Conservation (phyloP, 371 early-diverging fungal genomes). For the Paraphysoderma sedebokerense region DNA sequence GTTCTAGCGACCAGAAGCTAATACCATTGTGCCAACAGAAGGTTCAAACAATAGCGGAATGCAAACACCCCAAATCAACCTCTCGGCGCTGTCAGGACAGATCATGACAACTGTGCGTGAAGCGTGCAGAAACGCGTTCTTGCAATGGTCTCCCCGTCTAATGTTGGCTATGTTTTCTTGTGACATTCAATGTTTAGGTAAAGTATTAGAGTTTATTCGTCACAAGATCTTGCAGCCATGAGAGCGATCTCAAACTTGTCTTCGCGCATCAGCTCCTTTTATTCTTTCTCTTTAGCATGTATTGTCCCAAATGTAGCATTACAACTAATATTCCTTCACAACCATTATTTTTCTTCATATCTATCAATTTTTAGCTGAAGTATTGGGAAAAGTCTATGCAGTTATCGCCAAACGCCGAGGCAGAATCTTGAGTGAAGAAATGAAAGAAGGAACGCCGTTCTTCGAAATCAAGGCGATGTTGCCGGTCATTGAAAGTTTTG, state of each 20-base stretch:
- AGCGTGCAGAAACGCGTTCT: conserved; percentile 61
- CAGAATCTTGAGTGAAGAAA: conserved; percentile 73
- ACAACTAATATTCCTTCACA: not conserved
- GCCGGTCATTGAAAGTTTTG: conserved; percentile 98
- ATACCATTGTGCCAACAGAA: not conserved
- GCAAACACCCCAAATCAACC: not conserved
- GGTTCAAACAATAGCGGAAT: not conserved
- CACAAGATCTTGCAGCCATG: too few species aligned
- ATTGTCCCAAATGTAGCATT: not conserved
- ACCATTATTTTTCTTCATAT: not conserved
- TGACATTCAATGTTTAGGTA: conserved; percentile 79
- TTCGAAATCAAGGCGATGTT: conserved; percentile 76
- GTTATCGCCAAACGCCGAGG: conserved; percentile 79
- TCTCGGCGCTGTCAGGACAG: conserved; percentile 41
- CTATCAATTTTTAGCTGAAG: conserved; percentile 37
- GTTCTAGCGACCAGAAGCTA: not conserved
- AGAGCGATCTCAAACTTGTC: too few species aligned
- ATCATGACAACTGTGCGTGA: conserved; percentile 75
- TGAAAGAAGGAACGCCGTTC: conserved; percentile 89
- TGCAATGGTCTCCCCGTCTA: conserved; percentile 86
- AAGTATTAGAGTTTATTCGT: too few species aligned
- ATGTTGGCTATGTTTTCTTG: conserved; percentile 88
- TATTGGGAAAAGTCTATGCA: conserved; percentile 87
- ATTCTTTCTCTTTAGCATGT: too few species aligned
- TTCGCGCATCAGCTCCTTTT: too few species aligned